These are phyloP conservation scores for Ustilago hordei DNA, from an alignment of 1,284 basidiomycete species.

Conservation along the genomic window DNA sequence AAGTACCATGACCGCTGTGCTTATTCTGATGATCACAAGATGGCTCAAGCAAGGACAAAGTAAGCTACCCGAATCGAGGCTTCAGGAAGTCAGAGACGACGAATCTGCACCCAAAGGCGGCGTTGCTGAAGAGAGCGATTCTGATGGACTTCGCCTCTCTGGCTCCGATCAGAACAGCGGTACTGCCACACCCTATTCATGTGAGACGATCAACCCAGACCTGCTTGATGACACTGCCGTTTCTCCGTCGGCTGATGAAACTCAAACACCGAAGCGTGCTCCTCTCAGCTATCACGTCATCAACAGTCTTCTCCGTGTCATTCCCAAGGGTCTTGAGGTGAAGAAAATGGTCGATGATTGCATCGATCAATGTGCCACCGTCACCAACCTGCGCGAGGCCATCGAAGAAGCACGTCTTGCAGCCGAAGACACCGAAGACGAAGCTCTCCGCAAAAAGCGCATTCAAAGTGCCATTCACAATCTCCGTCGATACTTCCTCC, in stretches of 20 bases:
- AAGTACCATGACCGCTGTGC: slow-evolving; percentile 88
- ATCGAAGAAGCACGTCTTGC: slow-evolving; percentile 83
- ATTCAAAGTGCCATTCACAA: slow-evolving; percentile 54
- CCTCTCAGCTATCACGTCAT: slow-evolving; percentile 75
- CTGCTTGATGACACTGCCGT: slow-evolving; percentile 23
- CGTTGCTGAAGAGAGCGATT: neutral
- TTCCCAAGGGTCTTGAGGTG: slow-evolving; percentile 86
- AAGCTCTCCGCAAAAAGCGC: slow-evolving; percentile 78
- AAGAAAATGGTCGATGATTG: slow-evolving; percentile 90
- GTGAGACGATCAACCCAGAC: slow-evolving; percentile 41
- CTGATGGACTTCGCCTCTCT: slow-evolving; percentile 24
- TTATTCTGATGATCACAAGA: slow-evolving; percentile 85
- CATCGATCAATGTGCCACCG: slow-evolving; percentile 83
- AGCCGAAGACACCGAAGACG: slow-evolving; percentile 84
- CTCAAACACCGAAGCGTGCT: slow-evolving; percentile 23
- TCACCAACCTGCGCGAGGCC: slow-evolving; percentile 84
- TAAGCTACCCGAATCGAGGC: slow-evolving; percentile 65
- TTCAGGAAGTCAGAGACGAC: slow-evolving; percentile 29
- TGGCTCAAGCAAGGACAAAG: slow-evolving; percentile 75
- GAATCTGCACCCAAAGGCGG: slow-evolving; percentile 4
- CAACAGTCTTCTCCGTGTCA: slow-evolving; percentile 84
- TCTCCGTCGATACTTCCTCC: slow-evolving; percentile 78
- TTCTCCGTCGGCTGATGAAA: slow-evolving; percentile 1
- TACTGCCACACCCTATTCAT: slow-evolving; percentile 21
- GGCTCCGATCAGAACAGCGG: slow-evolving; percentile 27